Evolutionary conservation across 2,329 filamentous ascomycete genomes (phyloP), one percentile per base, ranked within the genome.

Genomic region (Neopestalotiopsis sp.): DNA sequence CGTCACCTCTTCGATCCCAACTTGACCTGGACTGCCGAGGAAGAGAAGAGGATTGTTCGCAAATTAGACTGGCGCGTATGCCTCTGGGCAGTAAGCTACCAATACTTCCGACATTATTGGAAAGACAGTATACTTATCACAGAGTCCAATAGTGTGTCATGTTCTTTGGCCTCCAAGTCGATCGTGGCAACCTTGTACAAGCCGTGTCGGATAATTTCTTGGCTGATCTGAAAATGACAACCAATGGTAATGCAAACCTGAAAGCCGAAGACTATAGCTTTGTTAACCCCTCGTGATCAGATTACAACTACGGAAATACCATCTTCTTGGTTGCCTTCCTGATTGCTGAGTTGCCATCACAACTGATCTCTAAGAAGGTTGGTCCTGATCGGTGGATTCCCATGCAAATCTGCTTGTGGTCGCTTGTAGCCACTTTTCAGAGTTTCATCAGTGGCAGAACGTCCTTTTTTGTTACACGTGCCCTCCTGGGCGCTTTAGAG

Each of bases 121-220:
- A 42, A 45, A 61, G 70, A 30, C 70, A 61, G 28, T 69, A 63
- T 63, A 24, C 38, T 45, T 17, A 38, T 10, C 24, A 45, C 4
- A 13, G 34, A 38, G 0, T 53, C 0, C 1, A 28, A 40, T 77
- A 67, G 76, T 89, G 87, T 69, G 71, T 90, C 40, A 90, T 90
- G 77, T 90, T 91, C 75, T 89, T 90, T 71, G 86, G 86, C 1
- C 81, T 91, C 5, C 86, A 91, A 71, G 80, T 91, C 32, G 88
- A 91, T 76, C 82, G 89, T 28, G 84, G 85, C 34, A 91, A 91
- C 73, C 82, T 91, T 13, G 70, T 72, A 3, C 89, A 89, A 75
- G 90, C 88, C 9, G 79, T 89, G 17, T 87, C 87, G 0, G 89
- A 90, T 76, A 90, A 89, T 69, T 85, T 92, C 79, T 79, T 92